Evolutionary conservation across 176 grass and related monocot species (phyloP), one percentile per base, ranked within the genome.

Genomic region (Avena insularis): DNA sequence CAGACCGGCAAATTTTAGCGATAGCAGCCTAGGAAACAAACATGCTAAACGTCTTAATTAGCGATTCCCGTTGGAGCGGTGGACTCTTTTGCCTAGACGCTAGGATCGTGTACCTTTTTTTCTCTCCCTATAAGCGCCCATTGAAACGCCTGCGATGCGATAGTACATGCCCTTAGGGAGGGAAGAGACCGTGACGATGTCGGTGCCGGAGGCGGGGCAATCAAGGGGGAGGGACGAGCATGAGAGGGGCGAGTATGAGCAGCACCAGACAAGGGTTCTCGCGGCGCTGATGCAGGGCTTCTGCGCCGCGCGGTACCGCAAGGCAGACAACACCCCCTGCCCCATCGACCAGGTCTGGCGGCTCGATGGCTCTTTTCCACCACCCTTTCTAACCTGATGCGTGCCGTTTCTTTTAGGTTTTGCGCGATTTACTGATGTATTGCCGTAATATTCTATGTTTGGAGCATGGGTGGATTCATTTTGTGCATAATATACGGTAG

Each of bases 271-370:
- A 38, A 83, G 77, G 61, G 60, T 80, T 76, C 76, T 87, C 77
- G 76, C 76, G 77, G 88, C 83, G 16, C 82, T 87, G 38, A 83
- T 92, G 79, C 93, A 90, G 88, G 83, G 86, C 71, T 51, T 95
- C 27, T 87, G 69, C 71, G 80, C 93, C 7, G 83, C 80, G n/a
- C 87, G 83, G 72, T 92, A 90, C 72, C 79, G 74, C 67, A 92
- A 88, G 79, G 86, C 86, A 36, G 93, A 95, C 55, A 92, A 89
- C 60, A 65, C 74, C 74, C 83, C 88, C 19, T 95, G 90, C 50
- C 61, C 75, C 69, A 84, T 95, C 79, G 80, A 75, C 45, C 86
- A 95, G 93, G 93, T 95, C 68, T 57, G 47, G 15, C 3, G 16
- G 14, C 4, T 48, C 33, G 11, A 29, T 8, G 7, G 36, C 25